phyloP scores from a whole-genome alignment of 305 asterid genomes.

The Stenogyne calaminthoides region DNA sequence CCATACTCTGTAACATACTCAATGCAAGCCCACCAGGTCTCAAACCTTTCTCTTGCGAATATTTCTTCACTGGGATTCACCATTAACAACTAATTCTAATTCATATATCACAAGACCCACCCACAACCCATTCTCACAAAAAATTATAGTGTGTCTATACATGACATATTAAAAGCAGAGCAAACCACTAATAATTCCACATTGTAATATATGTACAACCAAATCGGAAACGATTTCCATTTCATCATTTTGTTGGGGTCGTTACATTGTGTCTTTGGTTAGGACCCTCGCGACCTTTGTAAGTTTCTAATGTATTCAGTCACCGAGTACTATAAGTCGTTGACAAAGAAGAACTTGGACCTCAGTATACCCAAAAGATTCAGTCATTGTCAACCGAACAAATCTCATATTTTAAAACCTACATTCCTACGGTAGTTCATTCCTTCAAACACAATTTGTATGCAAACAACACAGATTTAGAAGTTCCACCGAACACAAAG shows the following conservation, averaged over 20 bases:
- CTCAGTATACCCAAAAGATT: neutral
- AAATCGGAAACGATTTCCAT: neutral
- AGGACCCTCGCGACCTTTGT: neutral
- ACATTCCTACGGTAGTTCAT: neutral
- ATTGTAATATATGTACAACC: neutral
- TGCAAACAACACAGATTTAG: neutral
- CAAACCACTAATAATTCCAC: neutral
- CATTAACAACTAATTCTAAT: neutral
- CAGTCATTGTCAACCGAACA: neutral
- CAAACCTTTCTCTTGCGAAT: neutral
- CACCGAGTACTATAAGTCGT: neutral
- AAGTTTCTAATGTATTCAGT: neutral
- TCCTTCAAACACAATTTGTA: slow-evolving; percentile 4
- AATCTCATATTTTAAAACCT: neutral
- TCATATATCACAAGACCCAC: neutral
- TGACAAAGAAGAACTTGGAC: neutral
- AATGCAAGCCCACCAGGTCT: neutral
- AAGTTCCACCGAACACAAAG: neutral
- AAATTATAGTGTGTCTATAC: neutral
- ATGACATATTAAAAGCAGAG: neutral
- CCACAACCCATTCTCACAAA: neutral
- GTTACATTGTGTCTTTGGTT: neutral
- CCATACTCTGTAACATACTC: neutral
- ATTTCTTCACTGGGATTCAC: neutral
- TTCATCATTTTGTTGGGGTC: neutral